Evolutionary conservation across 2,329 filamentous ascomycete genomes (phyloP).

Genomic region (Aspergillus vadensis): DNA sequence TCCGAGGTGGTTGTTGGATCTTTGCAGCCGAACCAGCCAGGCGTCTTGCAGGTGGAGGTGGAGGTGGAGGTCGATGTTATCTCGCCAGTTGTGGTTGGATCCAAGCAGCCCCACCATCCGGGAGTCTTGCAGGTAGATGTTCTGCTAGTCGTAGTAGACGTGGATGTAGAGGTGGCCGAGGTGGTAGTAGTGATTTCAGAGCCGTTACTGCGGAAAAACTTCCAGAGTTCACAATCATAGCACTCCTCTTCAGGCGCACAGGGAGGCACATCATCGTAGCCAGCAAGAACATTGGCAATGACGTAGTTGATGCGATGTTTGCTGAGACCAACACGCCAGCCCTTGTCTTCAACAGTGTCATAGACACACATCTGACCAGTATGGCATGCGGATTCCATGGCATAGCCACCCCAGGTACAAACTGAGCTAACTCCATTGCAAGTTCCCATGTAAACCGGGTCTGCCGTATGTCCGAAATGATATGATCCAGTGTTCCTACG

Average conservation of each 20-base stretch:
- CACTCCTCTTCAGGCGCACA: slow-evolving; percentile 79
- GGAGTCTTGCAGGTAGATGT: slow-evolving; percentile 89
- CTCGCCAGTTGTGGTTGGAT: slow-evolving; percentile 49
- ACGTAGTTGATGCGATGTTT: slow-evolving; percentile 89
- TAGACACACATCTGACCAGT: slow-evolving; percentile 86
- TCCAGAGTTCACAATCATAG: slow-evolving; percentile 89
- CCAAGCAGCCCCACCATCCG: slow-evolving; percentile 78
- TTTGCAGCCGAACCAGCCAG: slow-evolving; percentile 49
- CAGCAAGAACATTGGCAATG: slow-evolving; percentile 81
- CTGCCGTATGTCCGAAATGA: slow-evolving; percentile 94
- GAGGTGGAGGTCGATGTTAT: slow-evolving; percentile 36
- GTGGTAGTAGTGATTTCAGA: slow-evolving; percentile 67
- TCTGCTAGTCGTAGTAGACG: slow-evolving; percentile 55
- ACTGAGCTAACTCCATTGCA: slow-evolving; percentile 88
- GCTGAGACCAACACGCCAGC: slow-evolving; percentile 87
- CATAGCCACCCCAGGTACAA: slow-evolving; percentile 90
- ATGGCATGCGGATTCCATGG: slow-evolving; percentile 90
- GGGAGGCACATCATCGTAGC: slow-evolving; percentile 76
- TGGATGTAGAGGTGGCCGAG: slow-evolving; percentile 57
- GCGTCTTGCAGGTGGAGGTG: slow-evolving; percentile 44
- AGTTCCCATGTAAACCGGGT: slow-evolving; percentile 90
- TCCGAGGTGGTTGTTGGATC: slow-evolving; percentile 36
- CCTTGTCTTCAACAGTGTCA: slow-evolving; percentile 87
- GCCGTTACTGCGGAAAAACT: slow-evolving; percentile 90
- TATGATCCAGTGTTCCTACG: slow-evolving; percentile 74